Evolutionary conservation across 2,329 filamentous ascomycete genomes (phyloP), one percentile per base, ranked within the genome.

Genomic region (Arthrobotrys pseudoclavata): DNA sequence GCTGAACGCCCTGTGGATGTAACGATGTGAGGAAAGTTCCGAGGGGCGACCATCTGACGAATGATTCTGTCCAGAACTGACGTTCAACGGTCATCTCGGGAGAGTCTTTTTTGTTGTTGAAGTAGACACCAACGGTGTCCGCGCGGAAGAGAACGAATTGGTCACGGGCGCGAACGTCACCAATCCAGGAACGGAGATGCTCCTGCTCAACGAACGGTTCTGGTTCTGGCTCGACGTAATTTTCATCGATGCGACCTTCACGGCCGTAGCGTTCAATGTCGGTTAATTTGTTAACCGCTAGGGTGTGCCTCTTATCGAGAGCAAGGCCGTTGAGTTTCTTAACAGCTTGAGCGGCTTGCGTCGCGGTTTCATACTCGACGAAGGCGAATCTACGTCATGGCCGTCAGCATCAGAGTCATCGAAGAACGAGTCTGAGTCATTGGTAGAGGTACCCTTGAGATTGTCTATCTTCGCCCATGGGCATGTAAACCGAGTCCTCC

Each of bases 251-350:
- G 80, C 94, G 91, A 81, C 96, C 96, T 86, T 98, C 96, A 79
- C 94, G 90, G 79, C 96, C 96, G 84, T 93, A 99, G 81, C 96
- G 92, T 84, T 99, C 96, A 83, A 99, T 94, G 84, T 99, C 96
- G 82, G 94, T 97, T 82, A 99, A 88, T 86, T 99, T 99, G 90
- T 99, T 99, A 82, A 99, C 94, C 80, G 91, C 89, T 82, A 99
- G 89, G 64, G 89, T 97, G 88, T 99, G 94, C 86, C 91, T 97
- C 89, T 96, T 98, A 87, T 99, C 96, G 82, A 99, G 91, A 52
- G 95, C 89, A 4, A 92, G 90, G 82, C 90, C 89, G 84, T 99
- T 91, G 76, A 99, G 91, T 82, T 92, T 90, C 84, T 97, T 94
- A 81, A 94, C 93, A 70, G 95, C 96, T 67, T 92, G 92, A 70